These are phyloP conservation scores for Globisporangium mamillatum DNA, from an alignment of 352 stramenopile species.

Conservation along the genomic window DNA sequence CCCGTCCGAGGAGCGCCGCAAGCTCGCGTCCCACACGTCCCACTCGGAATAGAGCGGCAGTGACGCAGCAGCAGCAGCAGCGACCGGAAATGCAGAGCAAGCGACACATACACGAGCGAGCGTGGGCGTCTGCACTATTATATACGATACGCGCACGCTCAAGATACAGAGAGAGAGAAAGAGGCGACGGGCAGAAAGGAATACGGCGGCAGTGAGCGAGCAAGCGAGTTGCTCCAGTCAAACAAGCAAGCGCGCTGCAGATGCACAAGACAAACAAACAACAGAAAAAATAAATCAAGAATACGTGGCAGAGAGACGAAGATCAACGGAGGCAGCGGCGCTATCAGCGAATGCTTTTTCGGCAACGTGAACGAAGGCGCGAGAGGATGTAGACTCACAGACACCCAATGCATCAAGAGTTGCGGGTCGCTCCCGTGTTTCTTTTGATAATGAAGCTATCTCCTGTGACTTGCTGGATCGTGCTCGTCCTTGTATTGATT, in stretches of 20 bases:
- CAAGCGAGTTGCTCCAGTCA: background rate
- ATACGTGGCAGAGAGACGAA: background rate
- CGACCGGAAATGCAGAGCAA: background rate
- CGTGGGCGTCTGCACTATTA: constrained; percentile 5
- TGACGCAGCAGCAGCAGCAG: background rate
- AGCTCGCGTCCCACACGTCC: constrained; percentile 28
- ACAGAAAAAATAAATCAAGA: background rate
- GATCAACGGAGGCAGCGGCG: background rate
- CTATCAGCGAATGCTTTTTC: background rate
- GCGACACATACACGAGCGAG: background rate
- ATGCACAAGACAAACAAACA: background rate
- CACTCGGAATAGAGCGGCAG: constrained; percentile 4
- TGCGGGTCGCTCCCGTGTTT: background rate
- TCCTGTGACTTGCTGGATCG: background rate
- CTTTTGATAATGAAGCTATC: background rate
- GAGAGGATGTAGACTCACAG: background rate
- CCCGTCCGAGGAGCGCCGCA: constrained; percentile 66
- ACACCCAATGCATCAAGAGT: background rate
- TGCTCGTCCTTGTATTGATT: background rate
- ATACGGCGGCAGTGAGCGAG: background rate
- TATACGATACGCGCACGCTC: constrained; percentile 10
- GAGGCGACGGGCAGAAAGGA: background rate
- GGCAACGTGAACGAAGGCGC: background rate
- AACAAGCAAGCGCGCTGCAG: background rate
- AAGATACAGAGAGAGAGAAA: background rate